Evolutionary conservation across 1,284 basidiomycete species (phyloP).

Genomic region (Gomphus bonarii): DNA sequence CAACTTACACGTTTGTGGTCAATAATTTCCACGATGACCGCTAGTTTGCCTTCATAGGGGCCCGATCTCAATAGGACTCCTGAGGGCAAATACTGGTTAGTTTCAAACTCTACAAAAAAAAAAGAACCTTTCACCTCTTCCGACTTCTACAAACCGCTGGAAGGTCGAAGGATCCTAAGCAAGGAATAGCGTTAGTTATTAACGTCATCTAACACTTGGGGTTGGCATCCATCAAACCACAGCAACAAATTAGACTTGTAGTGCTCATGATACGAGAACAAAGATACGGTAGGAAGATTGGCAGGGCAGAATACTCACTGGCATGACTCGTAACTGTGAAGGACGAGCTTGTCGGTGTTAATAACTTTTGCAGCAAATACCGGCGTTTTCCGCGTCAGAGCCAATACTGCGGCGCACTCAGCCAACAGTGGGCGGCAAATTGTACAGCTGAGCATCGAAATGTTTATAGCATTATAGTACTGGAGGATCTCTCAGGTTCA

Average conservation of each 20-base stretch:
- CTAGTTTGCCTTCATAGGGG: constrained; percentile 80
- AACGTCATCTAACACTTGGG: background rate
- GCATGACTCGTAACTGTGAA: constrained; percentile 1
- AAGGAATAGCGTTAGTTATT: background rate
- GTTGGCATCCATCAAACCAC: background rate
- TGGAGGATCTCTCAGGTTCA: too few species aligned
- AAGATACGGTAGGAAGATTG: background rate
- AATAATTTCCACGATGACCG: constrained; percentile 94
- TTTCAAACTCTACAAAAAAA: background rate
- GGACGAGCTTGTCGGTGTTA: constrained; percentile 6
- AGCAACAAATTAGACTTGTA: background rate
- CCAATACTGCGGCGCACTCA: background rate
- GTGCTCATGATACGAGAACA: background rate
- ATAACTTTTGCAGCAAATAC: background rate
- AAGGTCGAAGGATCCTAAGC: constrained; percentile 63
- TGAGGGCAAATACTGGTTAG: constrained; percentile 19
- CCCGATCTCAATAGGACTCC: constrained; percentile 94
- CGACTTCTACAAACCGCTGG: constrained; percentile 97
- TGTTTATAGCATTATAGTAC: too few species aligned
- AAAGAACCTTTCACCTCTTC: constrained; percentile 53
- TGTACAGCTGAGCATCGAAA: too few species aligned
- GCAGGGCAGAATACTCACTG: constrained; percentile 2
- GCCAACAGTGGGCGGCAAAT: background rate
- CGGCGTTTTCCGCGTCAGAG: constrained; percentile 4
- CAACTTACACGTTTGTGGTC: constrained; percentile 95